Conservation (phyloP, 1,139 yeast species). For the Protomyces pachydermus region DNA sequence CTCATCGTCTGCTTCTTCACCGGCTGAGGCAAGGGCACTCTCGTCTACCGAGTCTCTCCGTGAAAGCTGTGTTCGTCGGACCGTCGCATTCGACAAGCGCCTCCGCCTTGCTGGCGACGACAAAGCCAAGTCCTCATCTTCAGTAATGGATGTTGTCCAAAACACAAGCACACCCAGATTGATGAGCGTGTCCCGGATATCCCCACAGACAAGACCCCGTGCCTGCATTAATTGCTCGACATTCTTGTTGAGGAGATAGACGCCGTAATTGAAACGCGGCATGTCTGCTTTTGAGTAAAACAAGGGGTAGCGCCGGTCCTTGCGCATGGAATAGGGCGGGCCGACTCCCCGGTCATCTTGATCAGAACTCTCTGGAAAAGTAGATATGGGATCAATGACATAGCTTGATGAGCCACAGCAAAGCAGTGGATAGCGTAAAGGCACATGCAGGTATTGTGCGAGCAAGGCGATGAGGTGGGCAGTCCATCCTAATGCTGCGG, state of each 20-base stretch:
- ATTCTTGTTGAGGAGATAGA: slow-evolving; percentile 47
- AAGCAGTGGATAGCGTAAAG: slow-evolving; percentile 51
- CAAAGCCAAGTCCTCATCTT: background rate
- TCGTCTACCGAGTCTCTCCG: background rate
- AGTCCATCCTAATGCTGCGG: slow-evolving; percentile 50
- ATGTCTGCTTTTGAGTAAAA: slow-evolving; percentile 48
- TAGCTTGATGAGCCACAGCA: slow-evolving; percentile 51
- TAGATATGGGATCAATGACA: slow-evolving; percentile 46
- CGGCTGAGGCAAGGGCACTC: background rate
- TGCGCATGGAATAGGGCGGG: slow-evolving; percentile 14
- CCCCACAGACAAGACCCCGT: slow-evolving; percentile 39
- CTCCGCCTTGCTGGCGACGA: background rate
- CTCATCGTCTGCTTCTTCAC: background rate
- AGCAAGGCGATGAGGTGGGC: slow-evolving; percentile 46
- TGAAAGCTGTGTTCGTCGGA: background rate
- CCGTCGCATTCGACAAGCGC: background rate
- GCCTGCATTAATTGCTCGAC: slow-evolving; percentile 49
- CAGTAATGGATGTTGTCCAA: slow-evolving; percentile 15
- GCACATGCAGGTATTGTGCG: slow-evolving; percentile 46
- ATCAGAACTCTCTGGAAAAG: background rate
- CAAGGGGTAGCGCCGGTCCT: slow-evolving; percentile 42
- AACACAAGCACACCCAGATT: slow-evolving; percentile 42
- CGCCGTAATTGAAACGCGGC: slow-evolving; percentile 52
- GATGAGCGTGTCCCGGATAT: slow-evolving; percentile 42
- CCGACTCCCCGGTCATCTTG: slow-evolving; percentile 8